Evolutionary conservation across 176 grass and related monocot species (phyloP), one percentile per base, ranked within the genome.

Genomic region (Panicum miliaceum): DNA sequence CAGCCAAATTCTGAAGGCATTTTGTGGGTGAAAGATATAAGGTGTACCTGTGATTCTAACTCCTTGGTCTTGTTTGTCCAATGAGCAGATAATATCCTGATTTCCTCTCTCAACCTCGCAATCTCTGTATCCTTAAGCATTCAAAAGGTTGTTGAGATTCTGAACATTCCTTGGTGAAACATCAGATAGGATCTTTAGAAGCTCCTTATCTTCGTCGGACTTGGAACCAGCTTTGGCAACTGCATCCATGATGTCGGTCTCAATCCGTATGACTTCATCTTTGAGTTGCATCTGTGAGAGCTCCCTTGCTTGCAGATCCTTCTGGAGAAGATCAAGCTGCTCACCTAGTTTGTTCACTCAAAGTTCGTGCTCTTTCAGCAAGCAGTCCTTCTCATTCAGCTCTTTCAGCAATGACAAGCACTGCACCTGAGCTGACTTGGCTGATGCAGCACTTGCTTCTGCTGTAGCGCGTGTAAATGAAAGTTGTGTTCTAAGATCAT

Each of bases 41-140:
- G 22, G 64, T 57, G 42, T 74, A 96, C 96, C 64, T 98, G 87
- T 20, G 87, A 88, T 81, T 98, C 85, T 23, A 98, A 82, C 68
- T 98, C 93, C 83, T 92, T 91, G 56, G 87, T 98, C 85, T 96
- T 95, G 63, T 85, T 89, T 9, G 90, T 94, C 91, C 93, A 98
- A 20, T 96, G 89, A 65, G 66, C 89, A 85, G 96, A 94, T 15
- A 98, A 85, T 79, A 92, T 92, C 86, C 86, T 94, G 64, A 98
- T 92, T 81, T 96, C 96, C 82, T 98, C 93, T 86, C 91, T 94
- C 84, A 98, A 77, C 26, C 88, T 84, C 4, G 85, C 77, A 85
- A 96, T 92, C 60, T 96, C 96, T 26, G 83, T 83, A 77, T 98
- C 92, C 75, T 97, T 94, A 50, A 50, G 90, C 87, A 72, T 83